Evolutionary conservation across 345 rosid species (phyloP), one percentile per base, ranked within the genome.

Genomic region (Eucalyptus sp.): DNA sequence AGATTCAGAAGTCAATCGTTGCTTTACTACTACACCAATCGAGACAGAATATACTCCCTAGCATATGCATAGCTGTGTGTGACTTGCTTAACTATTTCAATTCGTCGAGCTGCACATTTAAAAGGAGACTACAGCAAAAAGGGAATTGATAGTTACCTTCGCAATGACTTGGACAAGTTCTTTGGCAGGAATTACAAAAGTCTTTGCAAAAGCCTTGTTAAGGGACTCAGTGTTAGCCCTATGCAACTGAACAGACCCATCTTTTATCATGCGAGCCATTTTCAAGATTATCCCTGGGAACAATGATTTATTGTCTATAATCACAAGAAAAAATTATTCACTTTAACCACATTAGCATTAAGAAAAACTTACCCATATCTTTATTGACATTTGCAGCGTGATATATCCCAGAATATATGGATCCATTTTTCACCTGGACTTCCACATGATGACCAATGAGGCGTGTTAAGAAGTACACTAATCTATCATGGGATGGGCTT

Each of bases 81-180:
- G 83, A 76, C 48, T 41, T 20, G 84, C 27, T 41, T 76, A 71
- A 37, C 84, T 41, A 41, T 20, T 76, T 76, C 48, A 76, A 76
- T 76, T 20, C 27, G 2, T 76, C 8, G 13, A 76, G 48, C 84
- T 41, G 48, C 48, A 22, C 44, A 8, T 76, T 76, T 76, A 20
- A 41, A 76, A 76, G 48, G 48, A 64, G 76, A 41, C 48, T 10
- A 76, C 27, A 43, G 48, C 81, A 41, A 76, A 76, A 37, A 29
- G n/a, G 87, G 81, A 24, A 54, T 25, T 11, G 50, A 33, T 46
- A 43, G 80, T 54, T 80, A 98, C 99, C 99, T 97, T 95, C 31
- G 99, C 99, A 90, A 95, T 88, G 94, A 98, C 94, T 96, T 97
- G 98, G 90, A 95, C 99, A 91, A 97, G 94, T 83, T 98, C 99